Conservation (phyloP, 2,329 filamentous ascomycete genomes). For the Cyphellophora europaea region DNA sequence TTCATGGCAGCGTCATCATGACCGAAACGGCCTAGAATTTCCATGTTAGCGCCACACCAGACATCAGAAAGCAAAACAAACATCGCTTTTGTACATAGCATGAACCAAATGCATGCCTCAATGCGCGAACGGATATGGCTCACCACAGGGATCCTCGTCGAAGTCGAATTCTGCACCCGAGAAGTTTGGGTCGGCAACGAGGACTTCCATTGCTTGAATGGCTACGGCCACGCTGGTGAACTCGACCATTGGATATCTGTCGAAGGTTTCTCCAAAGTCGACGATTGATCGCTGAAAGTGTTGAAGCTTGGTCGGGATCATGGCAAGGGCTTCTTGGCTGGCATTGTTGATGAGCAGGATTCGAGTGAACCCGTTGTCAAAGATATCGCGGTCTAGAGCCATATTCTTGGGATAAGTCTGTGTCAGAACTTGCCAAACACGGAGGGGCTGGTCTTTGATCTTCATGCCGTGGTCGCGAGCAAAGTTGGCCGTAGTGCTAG, state of each 20-base stretch:
- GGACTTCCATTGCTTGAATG: slow-evolving; percentile 7
- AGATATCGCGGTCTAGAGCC: slow-evolving; percentile 13
- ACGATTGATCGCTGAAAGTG: slow-evolving; percentile 7
- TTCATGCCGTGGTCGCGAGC: slow-evolving; percentile 11
- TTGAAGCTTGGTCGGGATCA: slow-evolving; percentile 7
- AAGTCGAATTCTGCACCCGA: slow-evolving; percentile 6
- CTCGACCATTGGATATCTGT: slow-evolving; percentile 13
- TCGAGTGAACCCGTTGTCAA: slow-evolving; percentile 8
- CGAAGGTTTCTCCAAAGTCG: slow-evolving; percentile 11
- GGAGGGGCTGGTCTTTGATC: slow-evolving; percentile 10
- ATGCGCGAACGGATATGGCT: slow-evolving; percentile 1
- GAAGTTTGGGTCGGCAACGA: slow-evolving; percentile 5
- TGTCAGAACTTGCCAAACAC: slow-evolving; percentile 16
- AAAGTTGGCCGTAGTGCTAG: slow-evolving; percentile 10
- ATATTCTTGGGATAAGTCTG: slow-evolving; percentile 16
- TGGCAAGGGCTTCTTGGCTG: slow-evolving; percentile 4
- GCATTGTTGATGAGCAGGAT: slow-evolving; percentile 14
- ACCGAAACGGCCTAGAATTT: too few relatives aligned
- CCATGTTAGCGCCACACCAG: too few relatives aligned
- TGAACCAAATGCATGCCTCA: too few relatives aligned
- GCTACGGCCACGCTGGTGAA: slow-evolving; percentile 16
- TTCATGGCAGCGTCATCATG: too few relatives aligned
- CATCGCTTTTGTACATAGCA: too few relatives aligned
- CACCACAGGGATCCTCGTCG: slow-evolving; percentile 7
- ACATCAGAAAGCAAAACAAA: too few relatives aligned